Percentiles rank a stretch among this genome's conserved stretches.
phyloP scores from a whole-genome alignment of 2,329 filamentous ascomycete species.

The Pyrenophora tritici-repentis region DNA sequence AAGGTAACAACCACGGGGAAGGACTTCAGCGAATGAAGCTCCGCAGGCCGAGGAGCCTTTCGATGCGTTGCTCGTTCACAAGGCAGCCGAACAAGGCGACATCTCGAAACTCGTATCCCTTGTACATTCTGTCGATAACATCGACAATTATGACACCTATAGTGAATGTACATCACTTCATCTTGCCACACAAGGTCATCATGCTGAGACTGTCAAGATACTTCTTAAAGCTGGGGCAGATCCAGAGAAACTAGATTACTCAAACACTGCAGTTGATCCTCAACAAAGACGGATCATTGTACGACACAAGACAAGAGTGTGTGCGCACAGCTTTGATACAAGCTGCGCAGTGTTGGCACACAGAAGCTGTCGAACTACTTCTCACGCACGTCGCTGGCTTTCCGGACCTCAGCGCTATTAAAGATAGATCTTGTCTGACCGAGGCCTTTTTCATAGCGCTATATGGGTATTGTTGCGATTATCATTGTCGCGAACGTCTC shows the following conservation, averaged over 20 bases:
- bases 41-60: neutral
- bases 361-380: neutral
- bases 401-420: neutral
- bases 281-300: neutral
- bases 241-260: neutral
- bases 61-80: neutral
- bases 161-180: slow-evolving; percentile 5
- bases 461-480: neutral
- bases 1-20: neutral
- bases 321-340: neutral
- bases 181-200: slow-evolving; percentile 7
- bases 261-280: neutral
- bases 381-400: neutral
- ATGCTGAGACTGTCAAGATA: slow-evolving; percentile 8
- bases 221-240: slow-evolving; percentile 7
- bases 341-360: neutral
- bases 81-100: slow-evolving; percentile 2
- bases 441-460: neutral
- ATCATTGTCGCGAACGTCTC: neutral
- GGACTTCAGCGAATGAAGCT: neutral
- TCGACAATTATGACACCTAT: neutral
- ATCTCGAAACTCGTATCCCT: neutral
- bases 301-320: neutral
- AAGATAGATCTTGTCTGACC: neutral
- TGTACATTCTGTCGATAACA: neutral